phyloP scores from a whole-genome alignment of 2,329 filamentous ascomycete genomes.

The Alternaria gaisen region DNA sequence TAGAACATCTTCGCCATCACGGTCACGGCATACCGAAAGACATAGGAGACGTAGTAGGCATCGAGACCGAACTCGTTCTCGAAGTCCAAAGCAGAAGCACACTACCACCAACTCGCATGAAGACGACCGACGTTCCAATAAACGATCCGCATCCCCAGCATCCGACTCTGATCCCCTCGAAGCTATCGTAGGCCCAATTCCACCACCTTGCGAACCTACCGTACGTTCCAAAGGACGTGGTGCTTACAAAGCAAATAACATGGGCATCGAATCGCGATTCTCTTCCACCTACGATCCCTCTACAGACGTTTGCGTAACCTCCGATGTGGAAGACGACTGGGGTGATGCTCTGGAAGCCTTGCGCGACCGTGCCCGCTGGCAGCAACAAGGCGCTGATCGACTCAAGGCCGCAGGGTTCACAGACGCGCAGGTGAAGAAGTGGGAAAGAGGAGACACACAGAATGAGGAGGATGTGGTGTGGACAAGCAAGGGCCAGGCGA shows the following conservation, averaged over 20 bases:
- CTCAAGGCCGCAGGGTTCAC: constrained; percentile 81
- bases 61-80: constrained; percentile 26
- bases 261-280: constrained; percentile 83
- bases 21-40: constrained; percentile 25
- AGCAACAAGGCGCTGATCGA: constrained; percentile 76
- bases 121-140: constrained; percentile 3
- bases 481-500: constrained; percentile 72
- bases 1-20: constrained; percentile 27
- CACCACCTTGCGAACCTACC: constrained; percentile 58
- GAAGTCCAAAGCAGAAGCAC: background rate
- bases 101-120: background rate
- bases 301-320: constrained; percentile 62
- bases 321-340: constrained; percentile 72
- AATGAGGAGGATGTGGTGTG: constrained; percentile 75
- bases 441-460: constrained; percentile 70
- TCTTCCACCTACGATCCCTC: constrained; percentile 69
- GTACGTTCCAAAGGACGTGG: constrained; percentile 54
- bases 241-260: constrained; percentile 37
- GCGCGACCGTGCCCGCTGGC: constrained; percentile 81
- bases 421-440: constrained; percentile 76
- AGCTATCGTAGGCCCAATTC: constrained; percentile 76
- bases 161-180: constrained; percentile 75
- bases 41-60: constrained; percentile 18
- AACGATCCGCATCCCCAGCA: constrained; percentile 24
- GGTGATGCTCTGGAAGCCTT: constrained; percentile 80